phyloP scores from a whole-genome alignment of 768 basidiomycete genomes.

The Amanita molliuscula region DNA sequence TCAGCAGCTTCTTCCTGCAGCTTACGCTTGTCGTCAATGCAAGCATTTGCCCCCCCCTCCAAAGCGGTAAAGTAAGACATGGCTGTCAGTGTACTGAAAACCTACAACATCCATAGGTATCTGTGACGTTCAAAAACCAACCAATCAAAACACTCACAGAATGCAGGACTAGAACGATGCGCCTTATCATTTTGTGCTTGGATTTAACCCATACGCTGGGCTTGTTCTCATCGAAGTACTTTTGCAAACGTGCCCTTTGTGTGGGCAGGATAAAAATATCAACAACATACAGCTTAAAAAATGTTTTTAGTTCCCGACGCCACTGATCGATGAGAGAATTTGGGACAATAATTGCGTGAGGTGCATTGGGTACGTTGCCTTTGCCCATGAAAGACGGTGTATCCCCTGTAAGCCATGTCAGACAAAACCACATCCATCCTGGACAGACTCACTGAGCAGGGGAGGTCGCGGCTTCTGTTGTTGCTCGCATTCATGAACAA shows the following conservation, averaged over 20 bases:
- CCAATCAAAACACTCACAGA: neutral
- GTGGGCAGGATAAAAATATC: neutral
- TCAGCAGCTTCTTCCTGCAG: neutral
- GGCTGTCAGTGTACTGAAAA: neutral
- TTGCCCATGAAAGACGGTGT: neutral
- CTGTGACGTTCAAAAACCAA: too few relatives aligned
- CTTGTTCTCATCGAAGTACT: too few relatives aligned
- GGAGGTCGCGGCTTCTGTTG: neutral
- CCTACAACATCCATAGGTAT: too few relatives aligned
- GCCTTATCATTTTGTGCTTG: neutral
- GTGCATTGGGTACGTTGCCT: neutral
- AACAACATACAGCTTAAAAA: neutral
- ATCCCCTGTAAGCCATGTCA: neutral
- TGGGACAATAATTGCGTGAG: conserved; percentile 14
- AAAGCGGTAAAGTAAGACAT: neutral
- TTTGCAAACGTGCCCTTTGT: too few relatives aligned
- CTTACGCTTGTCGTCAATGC: neutral
- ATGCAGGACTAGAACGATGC: neutral
- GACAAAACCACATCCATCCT: too few relatives aligned
- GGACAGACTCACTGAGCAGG: too few relatives aligned
- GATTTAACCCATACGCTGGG: too few relatives aligned
- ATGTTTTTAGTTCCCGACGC: conserved; percentile 8
- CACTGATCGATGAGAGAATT: conserved; percentile 15
- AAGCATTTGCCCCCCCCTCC: neutral
- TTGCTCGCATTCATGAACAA: neutral